Conservation (phyloP, 805 yeast species). For the Starmerella kuoi region DNA sequence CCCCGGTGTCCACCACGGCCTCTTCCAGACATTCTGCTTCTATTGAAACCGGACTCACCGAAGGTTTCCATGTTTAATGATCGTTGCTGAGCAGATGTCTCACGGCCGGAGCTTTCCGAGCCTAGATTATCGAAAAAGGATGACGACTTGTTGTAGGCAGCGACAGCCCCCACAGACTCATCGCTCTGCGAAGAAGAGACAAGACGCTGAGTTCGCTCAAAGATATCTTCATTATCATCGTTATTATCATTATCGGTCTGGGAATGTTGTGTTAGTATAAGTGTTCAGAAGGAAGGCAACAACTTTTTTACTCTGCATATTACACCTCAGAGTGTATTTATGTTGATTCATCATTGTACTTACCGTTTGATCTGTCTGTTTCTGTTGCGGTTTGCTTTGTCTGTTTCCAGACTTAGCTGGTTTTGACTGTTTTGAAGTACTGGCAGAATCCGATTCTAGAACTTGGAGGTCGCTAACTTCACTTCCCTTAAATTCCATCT, state of each 20-base stretch:
- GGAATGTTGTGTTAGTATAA: slow-evolving; percentile 17
- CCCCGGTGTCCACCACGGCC: slow-evolving; percentile 4
- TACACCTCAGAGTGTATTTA: slow-evolving; percentile 21
- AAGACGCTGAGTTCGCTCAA: slow-evolving; percentile 13
- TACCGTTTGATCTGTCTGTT: slow-evolving; percentile 15
- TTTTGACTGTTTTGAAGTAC: not conserved
- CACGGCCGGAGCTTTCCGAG: slow-evolving; percentile 26
- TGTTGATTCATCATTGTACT: slow-evolving; percentile 24
- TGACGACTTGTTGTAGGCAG: slow-evolving; percentile 60
- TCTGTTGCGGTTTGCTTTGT: not conserved
- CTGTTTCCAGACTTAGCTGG: not conserved
- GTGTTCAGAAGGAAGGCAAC: slow-evolving; percentile 39
- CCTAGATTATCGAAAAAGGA: slow-evolving; percentile 86
- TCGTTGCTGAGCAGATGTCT: slow-evolving; percentile 65
- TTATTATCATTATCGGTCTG: not conserved
- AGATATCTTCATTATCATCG: slow-evolving; percentile 22
- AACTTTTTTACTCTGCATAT: slow-evolving; percentile 24
- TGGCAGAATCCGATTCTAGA: slow-evolving; percentile 40
- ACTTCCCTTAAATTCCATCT: slow-evolving; percentile 73
- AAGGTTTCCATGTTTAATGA: slow-evolving; percentile 68
- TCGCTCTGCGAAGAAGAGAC: slow-evolving; percentile 13
- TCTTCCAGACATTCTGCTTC: not conserved
- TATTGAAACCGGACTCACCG: slow-evolving; percentile 38
- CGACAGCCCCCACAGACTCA: slow-evolving; percentile 16
- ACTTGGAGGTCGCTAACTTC: slow-evolving; percentile 86